Conservation (phyloP, 2,329 filamentous ascomycete species). For the Claviceps sp. region DNA sequence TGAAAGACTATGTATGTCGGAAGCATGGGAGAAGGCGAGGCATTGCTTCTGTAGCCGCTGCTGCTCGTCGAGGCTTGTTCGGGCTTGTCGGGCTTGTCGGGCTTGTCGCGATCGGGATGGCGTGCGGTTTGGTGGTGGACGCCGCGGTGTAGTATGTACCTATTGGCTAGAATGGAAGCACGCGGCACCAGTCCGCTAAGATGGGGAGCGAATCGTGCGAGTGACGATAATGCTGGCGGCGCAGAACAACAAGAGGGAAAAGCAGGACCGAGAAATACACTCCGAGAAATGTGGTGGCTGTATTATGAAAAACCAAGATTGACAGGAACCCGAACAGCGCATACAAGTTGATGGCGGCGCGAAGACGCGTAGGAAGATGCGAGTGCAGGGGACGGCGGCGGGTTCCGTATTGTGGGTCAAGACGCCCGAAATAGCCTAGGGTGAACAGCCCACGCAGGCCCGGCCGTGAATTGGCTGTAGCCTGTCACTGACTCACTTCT, state of each 20-base stretch:
- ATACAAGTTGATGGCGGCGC: conserved; percentile 5
- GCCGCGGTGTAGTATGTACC: background rate
- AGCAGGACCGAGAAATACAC: background rate
- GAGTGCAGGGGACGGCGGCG: conserved; percentile 1
- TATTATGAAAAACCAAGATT: background rate
- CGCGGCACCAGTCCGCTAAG: background rate
- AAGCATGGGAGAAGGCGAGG: conserved; percentile 2
- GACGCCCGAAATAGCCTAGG: conserved; percentile 17
- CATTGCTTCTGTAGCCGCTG: conserved; percentile 6
- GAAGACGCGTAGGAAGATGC: conserved; percentile 16
- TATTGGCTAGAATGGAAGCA: background rate
- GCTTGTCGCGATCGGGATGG: background rate
- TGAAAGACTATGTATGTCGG: conserved; percentile 3
- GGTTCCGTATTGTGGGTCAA: conserved; percentile 9
- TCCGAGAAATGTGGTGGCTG: background rate
- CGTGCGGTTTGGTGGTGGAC: background rate
- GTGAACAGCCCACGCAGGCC: background rate
- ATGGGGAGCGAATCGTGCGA: background rate
- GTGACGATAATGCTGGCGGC: background rate
- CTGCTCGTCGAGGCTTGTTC: background rate
- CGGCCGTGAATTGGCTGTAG: too few species aligned
- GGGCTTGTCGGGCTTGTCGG: background rate
- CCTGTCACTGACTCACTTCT: too few species aligned
- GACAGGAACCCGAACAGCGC: background rate
- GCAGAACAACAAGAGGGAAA: background rate